phyloP scores from a whole-genome alignment of 495 filamentous ascomycete species.

The Lophium mytilinum region DNA sequence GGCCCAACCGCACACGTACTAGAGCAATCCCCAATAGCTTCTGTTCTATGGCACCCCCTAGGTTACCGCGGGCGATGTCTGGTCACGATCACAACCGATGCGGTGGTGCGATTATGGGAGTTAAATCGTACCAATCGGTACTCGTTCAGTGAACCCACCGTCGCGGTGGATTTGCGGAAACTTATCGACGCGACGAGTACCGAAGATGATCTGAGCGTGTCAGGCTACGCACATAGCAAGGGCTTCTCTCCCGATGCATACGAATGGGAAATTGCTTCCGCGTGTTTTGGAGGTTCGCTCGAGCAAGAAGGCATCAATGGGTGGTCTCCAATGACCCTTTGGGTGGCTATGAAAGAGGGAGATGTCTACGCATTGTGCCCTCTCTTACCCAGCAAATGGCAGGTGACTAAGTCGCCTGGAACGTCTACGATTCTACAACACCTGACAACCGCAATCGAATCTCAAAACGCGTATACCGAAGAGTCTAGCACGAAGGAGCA shows the following conservation, averaged over 20 bases:
- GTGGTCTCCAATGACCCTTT: constrained; percentile 87
- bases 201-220: constrained; percentile 68
- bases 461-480: constrained; percentile 53
- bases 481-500: constrained; percentile 48
- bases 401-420: constrained; percentile 47
- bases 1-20: constrained; percentile 84
- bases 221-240: constrained; percentile 60
- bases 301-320: constrained; percentile 52
- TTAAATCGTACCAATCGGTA: constrained; percentile 67
- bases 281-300: constrained; percentile 68
- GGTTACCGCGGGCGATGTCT: constrained; percentile 62
- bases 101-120: constrained; percentile 82
- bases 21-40: constrained; percentile 65
- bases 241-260: constrained; percentile 75
- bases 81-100: constrained; percentile 78
- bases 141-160: constrained; percentile 73
- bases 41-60: constrained; percentile 80
- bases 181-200: constrained; percentile 67
- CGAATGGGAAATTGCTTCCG: constrained; percentile 81
- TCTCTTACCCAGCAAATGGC: constrained; percentile 72
- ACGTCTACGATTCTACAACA: constrained; percentile 65
- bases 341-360: constrained; percentile 80
- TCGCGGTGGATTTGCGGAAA: constrained; percentile 75
- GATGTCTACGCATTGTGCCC: constrained; percentile 90
- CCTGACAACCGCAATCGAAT: constrained; percentile 63